Percentiles rank a stretch among this genome's conserved stretches.
These are phyloP conservation scores for Pyronema omphalodes DNA, from an alignment of 495 filamentous ascomycete genomes.

Conservation along the genomic window DNA sequence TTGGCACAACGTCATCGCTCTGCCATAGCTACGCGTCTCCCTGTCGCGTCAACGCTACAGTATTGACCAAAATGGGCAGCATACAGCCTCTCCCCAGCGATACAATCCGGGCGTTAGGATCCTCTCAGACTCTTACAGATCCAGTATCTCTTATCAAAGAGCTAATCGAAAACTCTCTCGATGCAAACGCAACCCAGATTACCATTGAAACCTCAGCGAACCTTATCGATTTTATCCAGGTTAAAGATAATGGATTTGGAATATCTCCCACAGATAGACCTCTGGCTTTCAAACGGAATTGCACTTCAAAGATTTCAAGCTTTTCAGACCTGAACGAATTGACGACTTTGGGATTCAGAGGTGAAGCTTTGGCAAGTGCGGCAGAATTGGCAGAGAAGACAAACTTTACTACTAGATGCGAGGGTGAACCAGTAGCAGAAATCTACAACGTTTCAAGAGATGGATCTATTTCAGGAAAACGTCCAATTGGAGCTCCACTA, in stretches of 20 bases:
- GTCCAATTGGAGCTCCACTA: constrained; percentile 33
- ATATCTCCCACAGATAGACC: constrained; percentile 54
- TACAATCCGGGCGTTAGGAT: constrained; percentile 49
- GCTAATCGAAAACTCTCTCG: constrained; percentile 77
- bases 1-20: no score
- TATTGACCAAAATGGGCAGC: constrained; percentile 9
- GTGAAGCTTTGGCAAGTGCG: constrained; percentile 66
- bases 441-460: constrained; percentile 32
- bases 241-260: constrained; percentile 79
- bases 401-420: constrained; percentile 49
- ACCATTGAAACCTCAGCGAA: constrained; percentile 57
- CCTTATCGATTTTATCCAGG: constrained; percentile 62
- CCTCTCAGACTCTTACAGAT: constrained; percentile 53
- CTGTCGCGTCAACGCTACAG: no score
- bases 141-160: constrained; percentile 69
- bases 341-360: constrained; percentile 66
- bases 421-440: constrained; percentile 48
- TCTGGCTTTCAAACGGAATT: constrained; percentile 46
- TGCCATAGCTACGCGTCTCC: no score
- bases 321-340: constrained; percentile 53
- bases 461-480: constrained; percentile 34
- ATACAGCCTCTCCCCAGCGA: constrained; percentile 48
- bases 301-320: constrained; percentile 70
- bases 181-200: constrained; percentile 58
- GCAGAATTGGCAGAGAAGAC: constrained; percentile 48